phyloP scores from a whole-genome alignment of 2,329 filamentous ascomycete genomes.

The Fusarium ambrosium region DNA sequence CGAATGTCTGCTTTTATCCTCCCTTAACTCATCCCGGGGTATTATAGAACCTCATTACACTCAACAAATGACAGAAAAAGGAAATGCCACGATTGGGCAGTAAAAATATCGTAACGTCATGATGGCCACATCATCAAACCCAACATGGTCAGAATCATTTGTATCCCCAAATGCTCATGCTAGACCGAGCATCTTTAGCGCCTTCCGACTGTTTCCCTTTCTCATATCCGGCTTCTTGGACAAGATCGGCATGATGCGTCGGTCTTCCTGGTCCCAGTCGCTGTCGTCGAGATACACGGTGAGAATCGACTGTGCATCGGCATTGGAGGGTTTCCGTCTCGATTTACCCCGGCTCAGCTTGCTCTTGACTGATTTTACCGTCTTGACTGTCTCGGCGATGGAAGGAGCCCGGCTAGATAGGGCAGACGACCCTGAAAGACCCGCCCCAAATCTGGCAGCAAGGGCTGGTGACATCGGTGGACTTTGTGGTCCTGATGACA shows the following conservation, averaged over 20 bases:
- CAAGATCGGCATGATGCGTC: conserved; percentile 66
- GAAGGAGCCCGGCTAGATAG: conserved; percentile 49
- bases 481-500: conserved; percentile 39
- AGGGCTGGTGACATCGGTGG: conserved; percentile 38
- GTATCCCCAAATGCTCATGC: conserved; percentile 38
- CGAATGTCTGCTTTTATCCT: conserved; percentile 15
- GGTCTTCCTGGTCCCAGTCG: conserved; percentile 63
- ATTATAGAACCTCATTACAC: conserved; percentile 13
- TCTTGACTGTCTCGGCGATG: conserved; percentile 50
- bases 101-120: conserved; percentile 40
- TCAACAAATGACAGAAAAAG: conserved; percentile 23
- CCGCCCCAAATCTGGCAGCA: conserved; percentile 20
- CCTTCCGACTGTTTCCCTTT: conserved; percentile 63
- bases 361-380: conserved; percentile 49
- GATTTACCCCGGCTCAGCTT: conserved; percentile 49
- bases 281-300: conserved; percentile 57
- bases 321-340: conserved; percentile 32
- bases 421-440: conserved; percentile 21
- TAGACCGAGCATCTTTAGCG: conserved; percentile 67
- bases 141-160: conserved; percentile 1
- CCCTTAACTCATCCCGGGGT: conserved; percentile 9
- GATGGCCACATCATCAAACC: conserved; percentile 9
- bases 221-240: conserved; percentile 52
- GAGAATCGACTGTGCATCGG: conserved; percentile 51
- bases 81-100: conserved; percentile 28